Evolutionary conservation across 1,284 basidiomycete genomes (phyloP).

Genomic region (Leucoagaricus sp.): DNA sequence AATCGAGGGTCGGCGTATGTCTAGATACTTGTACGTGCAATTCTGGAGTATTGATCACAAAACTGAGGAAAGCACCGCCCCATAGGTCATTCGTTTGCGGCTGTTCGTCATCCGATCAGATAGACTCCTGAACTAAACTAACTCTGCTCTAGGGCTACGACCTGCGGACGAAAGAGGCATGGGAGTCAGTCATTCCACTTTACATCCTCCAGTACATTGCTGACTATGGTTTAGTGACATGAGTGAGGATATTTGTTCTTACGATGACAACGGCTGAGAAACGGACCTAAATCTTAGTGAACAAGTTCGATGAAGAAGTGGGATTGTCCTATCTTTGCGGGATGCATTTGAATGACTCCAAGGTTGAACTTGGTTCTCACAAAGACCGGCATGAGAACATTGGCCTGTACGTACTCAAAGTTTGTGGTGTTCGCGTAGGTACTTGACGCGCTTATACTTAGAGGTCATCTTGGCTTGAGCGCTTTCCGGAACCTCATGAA

Average conservation of each 20-base stretch:
- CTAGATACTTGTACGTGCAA: conserved; percentile 77
- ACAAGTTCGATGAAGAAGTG: conserved; percentile 64
- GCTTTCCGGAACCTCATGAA: conserved; percentile 71
- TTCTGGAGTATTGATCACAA: not conserved
- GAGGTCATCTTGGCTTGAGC: conserved; percentile 66
- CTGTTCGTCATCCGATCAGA: conserved; percentile 50
- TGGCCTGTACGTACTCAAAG: conserved; percentile 56
- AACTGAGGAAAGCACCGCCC: not conserved
- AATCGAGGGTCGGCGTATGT: conserved; percentile 78
- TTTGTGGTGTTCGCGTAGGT: not conserved
- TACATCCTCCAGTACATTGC: not conserved
- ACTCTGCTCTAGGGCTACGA: conserved; percentile 66
- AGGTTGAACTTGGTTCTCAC: conserved; percentile 60
- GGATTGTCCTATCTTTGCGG: conserved; percentile 75
- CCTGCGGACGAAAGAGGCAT: conserved; percentile 65
- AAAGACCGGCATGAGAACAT: conserved; percentile 86
- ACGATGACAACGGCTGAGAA: not conserved
- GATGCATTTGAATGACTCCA: conserved; percentile 88
- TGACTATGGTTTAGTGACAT: conserved; percentile 21
- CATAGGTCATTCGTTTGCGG: conserved; percentile 79
- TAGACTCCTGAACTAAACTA: not conserved
- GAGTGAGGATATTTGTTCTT: conserved; percentile 34
- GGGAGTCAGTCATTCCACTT: conserved; percentile 56
- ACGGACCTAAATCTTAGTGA: conserved; percentile 16
- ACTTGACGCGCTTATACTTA: conserved; percentile 26